These are phyloP conservation scores for Phaeosphaeria sp. DNA, from an alignment of 2,329 filamentous ascomycete genomes.

Conservation along the genomic window DNA sequence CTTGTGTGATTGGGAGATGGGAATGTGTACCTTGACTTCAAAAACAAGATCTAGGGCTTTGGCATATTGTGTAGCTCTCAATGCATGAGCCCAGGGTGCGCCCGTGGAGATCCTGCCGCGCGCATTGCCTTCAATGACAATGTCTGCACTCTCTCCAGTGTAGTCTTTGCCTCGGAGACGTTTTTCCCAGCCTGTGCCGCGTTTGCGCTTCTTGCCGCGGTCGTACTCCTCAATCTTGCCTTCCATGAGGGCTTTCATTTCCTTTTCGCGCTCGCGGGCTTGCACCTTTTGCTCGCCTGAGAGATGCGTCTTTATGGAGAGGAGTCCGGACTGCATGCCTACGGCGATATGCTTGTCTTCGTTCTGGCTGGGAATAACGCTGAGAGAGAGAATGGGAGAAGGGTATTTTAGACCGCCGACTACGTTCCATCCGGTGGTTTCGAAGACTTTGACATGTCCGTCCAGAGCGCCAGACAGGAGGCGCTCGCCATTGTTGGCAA, in stretches of 20 bases:
- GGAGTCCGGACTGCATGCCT: constrained; percentile 91
- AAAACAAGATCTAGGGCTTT: constrained; percentile 82
- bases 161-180: constrained; percentile 75
- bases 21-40: constrained; percentile 41
- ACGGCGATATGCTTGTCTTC: constrained; percentile 94
- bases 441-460: constrained; percentile 96
- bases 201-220: constrained; percentile 69
- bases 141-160: constrained; percentile 82
- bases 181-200: constrained; percentile 66
- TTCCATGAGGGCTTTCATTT: constrained; percentile 81
- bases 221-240: constrained; percentile 82
- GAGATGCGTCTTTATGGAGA: constrained; percentile 88
- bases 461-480: constrained; percentile 89
- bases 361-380: constrained; percentile 71
- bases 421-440: constrained; percentile 93
- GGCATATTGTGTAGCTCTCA: constrained; percentile 79
- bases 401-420: constrained; percentile 95
- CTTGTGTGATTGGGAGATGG: too few relatives aligned
- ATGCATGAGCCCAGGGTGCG: constrained; percentile 77
- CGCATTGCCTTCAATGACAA: constrained; percentile 82
- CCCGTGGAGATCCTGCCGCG: constrained; percentile 68
- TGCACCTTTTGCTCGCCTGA: constrained; percentile 80
- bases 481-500: constrained; percentile 80
- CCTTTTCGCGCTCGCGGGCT: constrained; percentile 78
- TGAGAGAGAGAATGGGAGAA: constrained; percentile 84